Conservation (phyloP, 2,329 filamentous ascomycete species). For the Fusarium illudens region DNA sequence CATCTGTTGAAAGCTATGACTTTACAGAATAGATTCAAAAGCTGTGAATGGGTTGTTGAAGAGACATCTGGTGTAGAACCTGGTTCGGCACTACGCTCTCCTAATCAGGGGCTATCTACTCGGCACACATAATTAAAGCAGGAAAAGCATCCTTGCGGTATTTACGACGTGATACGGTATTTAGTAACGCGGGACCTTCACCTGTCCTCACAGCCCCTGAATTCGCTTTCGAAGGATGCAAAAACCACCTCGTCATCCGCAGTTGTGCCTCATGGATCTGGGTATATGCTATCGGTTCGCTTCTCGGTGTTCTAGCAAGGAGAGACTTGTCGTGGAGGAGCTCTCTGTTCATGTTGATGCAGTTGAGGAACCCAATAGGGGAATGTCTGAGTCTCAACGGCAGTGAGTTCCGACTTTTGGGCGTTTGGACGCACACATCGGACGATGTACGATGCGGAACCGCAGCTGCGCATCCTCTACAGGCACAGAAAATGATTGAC, state of each 20-base stretch:
- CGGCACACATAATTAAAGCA: background rate
- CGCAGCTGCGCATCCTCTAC: background rate
- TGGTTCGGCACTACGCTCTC: background rate
- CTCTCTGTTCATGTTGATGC: background rate
- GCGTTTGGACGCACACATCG: background rate
- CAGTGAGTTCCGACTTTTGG: background rate
- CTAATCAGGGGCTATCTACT: background rate
- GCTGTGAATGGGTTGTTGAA: background rate
- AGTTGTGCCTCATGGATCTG: no score
- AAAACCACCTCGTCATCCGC: background rate
- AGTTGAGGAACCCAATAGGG: background rate
- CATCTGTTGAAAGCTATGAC: no score
- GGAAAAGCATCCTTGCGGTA: background rate
- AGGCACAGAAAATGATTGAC: background rate
- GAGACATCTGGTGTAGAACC: background rate
- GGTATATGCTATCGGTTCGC: background rate
- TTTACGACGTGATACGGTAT: background rate
- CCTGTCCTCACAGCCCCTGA: background rate
- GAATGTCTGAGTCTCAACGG: background rate
- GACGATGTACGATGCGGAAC: background rate
- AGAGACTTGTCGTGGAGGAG: background rate
- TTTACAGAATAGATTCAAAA: background rate
- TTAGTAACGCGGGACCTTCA: background rate
- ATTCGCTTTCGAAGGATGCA: background rate
- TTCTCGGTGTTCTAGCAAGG: background rate